phyloP scores from a whole-genome alignment of 345 rosid species.

The Nephelium lappaceum region DNA sequence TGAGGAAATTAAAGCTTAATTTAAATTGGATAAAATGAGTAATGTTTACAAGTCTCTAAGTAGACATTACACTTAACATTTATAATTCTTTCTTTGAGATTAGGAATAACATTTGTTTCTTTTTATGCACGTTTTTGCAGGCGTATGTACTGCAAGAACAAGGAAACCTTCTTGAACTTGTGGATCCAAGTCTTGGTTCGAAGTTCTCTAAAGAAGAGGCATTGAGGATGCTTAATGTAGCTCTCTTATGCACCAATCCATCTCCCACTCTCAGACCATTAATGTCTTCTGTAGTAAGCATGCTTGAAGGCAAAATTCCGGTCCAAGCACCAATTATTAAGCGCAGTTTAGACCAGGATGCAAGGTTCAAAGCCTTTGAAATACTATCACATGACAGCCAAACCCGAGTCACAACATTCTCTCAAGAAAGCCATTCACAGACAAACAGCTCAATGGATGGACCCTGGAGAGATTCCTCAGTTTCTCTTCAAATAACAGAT shows the following conservation, averaged over 20 bases:
- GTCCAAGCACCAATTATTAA: slow-evolving; percentile 77
- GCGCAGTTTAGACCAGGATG: slow-evolving; percentile 52
- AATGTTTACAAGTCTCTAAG: background rate
- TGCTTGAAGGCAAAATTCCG: slow-evolving; percentile 76
- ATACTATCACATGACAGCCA: slow-evolving; percentile 67
- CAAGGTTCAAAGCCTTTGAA: slow-evolving; percentile 83
- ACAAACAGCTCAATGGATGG: slow-evolving; percentile 58
- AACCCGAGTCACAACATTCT: slow-evolving; percentile 38
- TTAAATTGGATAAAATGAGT: background rate
- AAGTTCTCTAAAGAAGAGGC: slow-evolving; percentile 63
- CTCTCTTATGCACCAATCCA: slow-evolving; percentile 82
- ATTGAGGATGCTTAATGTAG: slow-evolving; percentile 64
- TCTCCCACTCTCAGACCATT: slow-evolving; percentile 87
- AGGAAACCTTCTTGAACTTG: slow-evolving; percentile 86
- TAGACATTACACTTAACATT: background rate
- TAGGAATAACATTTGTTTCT: background rate
- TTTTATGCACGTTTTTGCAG: slow-evolving; percentile 29
- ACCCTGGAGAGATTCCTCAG: slow-evolving; percentile 64
- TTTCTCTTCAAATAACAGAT: slow-evolving; percentile 40
- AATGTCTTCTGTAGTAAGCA: slow-evolving; percentile 81
- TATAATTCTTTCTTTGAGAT: background rate
- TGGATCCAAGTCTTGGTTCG: slow-evolving; percentile 70
- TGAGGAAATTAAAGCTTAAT: background rate
- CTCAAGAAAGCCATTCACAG: slow-evolving; percentile 47
- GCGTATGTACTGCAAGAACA: slow-evolving; percentile 94